phyloP scores from a whole-genome alignment of 108 stramenopile genomes.

The Aurantiochytrium sp. region DNA sequence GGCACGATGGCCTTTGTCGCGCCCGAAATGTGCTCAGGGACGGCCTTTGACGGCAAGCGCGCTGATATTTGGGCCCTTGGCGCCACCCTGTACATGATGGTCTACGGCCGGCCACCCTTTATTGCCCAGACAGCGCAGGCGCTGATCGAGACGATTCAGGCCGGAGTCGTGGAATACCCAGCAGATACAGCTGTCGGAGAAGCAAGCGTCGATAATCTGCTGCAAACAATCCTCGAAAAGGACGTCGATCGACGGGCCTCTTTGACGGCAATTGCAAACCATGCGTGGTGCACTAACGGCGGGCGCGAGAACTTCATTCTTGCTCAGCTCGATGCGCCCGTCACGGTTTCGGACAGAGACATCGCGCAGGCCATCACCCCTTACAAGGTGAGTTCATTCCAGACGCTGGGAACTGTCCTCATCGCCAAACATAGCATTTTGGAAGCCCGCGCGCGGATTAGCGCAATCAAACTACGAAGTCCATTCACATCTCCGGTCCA shows the following conservation, averaged over 20 bases:
- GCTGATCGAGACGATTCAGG: not conserved
- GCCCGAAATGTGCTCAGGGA: constrained; percentile 36
- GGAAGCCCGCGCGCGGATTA: too few relatives aligned
- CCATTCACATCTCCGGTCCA: too few relatives aligned
- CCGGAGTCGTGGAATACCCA: not conserved
- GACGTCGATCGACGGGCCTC: not conserved
- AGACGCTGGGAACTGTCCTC: too few relatives aligned
- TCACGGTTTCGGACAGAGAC: not conserved
- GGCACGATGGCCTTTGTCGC: constrained; percentile 46
- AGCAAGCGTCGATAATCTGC: not conserved
- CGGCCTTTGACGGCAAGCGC: constrained; percentile 16
- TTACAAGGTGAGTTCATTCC: too few relatives aligned
- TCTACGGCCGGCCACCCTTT: constrained; percentile 40
- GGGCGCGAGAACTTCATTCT: not conserved
- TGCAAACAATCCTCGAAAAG: not conserved
- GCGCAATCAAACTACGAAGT: too few relatives aligned
- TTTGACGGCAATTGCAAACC: not conserved
- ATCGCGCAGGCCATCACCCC: not conserved
- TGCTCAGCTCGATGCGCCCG: not conserved
- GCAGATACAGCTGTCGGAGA: too few relatives aligned
- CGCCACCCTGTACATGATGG: constrained; percentile 41
- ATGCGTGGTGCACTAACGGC: not conserved
- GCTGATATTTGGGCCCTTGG: constrained; percentile 44
- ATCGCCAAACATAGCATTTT: too few relatives aligned
- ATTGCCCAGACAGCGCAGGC: not conserved